phyloP scores from a whole-genome alignment of 1,284 basidiomycete species.

The Athelia psychrophila region DNA sequence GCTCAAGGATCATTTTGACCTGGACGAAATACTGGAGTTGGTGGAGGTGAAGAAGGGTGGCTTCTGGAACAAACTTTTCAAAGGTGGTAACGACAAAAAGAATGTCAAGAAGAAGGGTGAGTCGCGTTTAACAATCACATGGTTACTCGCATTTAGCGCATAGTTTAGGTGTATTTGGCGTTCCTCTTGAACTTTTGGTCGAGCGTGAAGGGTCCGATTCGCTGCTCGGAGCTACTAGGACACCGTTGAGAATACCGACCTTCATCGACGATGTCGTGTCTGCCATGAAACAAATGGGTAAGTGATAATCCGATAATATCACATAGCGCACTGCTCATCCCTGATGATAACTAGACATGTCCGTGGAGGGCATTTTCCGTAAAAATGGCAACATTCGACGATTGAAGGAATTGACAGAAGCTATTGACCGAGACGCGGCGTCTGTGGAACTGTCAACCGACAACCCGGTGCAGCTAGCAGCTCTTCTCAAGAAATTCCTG shows the following conservation, averaged over 20 bases:
- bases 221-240: constrained; percentile 84
- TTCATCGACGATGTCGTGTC: constrained; percentile 98
- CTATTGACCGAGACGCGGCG: constrained; percentile 89
- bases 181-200: constrained; percentile 93
- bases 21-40: constrained; percentile 93
- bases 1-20: constrained; percentile 79
- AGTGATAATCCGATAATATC: constrained; percentile 28
- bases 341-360: constrained; percentile 74
- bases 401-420: constrained; percentile 87
- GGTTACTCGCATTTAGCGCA: constrained; percentile 2
- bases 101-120: constrained; percentile 87
- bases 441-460: constrained; percentile 92
- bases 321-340: constrained; percentile 5
- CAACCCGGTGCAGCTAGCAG: constrained; percentile 96
- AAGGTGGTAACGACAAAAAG: constrained; percentile 86
- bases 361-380: constrained; percentile 97
- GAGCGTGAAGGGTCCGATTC: constrained; percentile 96
- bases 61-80: constrained; percentile 98
- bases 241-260: constrained; percentile 87
- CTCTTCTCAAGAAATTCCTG: constrained; percentile 95
- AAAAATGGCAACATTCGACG: constrained; percentile 98
- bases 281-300: constrained; percentile 99
- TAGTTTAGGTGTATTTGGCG: constrained; percentile 79
- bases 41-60: constrained; percentile 92
- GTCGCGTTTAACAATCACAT: constrained; percentile 19